phyloP scores from a whole-genome alignment of 352 stramenopile genomes.

The Thraustotheca clavata region DNA sequence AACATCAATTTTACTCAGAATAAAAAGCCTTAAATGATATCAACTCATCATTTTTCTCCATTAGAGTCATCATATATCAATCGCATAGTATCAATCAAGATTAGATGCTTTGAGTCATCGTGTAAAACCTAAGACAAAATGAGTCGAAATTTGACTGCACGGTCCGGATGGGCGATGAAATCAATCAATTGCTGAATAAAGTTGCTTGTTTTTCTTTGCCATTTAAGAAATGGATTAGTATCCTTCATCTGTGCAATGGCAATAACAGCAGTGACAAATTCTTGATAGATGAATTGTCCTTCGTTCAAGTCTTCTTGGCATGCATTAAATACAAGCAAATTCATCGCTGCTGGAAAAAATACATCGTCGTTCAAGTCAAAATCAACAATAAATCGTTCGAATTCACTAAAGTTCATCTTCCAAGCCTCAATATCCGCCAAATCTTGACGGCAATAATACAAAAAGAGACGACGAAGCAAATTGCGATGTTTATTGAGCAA shows the following conservation, averaged over 20 bases:
- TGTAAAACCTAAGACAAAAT: conserved; percentile 2
- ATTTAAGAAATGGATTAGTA: conserved; percentile 18
- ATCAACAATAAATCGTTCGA: conserved; percentile 6
- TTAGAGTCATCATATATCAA: too few species aligned
- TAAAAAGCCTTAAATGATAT: not conserved
- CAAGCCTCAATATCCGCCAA: not conserved
- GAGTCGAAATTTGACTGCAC: conserved; percentile 1
- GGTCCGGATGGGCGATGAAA: conserved; percentile 1
- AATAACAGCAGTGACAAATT: conserved; percentile 16
- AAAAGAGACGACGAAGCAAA: conserved; percentile 17
- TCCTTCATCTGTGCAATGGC: conserved; percentile 18
- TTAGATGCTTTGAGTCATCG: too few species aligned
- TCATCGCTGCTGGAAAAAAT: conserved; percentile 8
- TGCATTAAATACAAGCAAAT: conserved; percentile 13
- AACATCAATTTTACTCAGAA: conserved; percentile 89
- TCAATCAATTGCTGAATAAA: conserved; percentile 12
- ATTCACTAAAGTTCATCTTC: conserved; percentile 20
- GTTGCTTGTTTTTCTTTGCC: not conserved
- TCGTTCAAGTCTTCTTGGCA: conserved; percentile 19
- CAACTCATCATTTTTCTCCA: too few species aligned
- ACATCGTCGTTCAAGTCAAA: conserved; percentile 16
- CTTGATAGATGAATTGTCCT: conserved; percentile 18
- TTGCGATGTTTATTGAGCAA: conserved; percentile 6
- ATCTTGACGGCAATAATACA: conserved; percentile 15
- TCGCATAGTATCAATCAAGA: too few species aligned